Percentiles rank a stretch among this genome's conserved stretches.
phyloP scores from a whole-genome alignment of 2,329 filamentous ascomycete species.

The Calonectria pseudoturangicola region DNA sequence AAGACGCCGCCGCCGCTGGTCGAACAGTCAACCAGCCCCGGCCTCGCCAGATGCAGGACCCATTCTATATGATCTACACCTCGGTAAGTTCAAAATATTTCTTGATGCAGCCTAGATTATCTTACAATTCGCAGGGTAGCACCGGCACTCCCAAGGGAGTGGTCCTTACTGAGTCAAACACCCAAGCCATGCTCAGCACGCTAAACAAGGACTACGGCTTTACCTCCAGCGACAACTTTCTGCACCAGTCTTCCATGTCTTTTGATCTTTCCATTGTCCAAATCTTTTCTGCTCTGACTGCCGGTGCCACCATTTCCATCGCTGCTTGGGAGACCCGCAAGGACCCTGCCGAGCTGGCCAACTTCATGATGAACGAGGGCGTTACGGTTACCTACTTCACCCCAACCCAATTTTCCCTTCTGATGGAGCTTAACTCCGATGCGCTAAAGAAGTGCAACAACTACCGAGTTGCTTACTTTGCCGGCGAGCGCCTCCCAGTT shows the following conservation, averaged over 20 bases:
- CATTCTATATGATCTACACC: conserved; percentile 54
- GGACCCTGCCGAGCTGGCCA: conserved; percentile 50
- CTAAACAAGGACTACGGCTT: conserved; percentile 50
- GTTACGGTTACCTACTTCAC: conserved; percentile 51
- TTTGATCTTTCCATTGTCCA: conserved; percentile 53
- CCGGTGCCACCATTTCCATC: conserved; percentile 49
- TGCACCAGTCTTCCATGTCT: conserved; percentile 51
- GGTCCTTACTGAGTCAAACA: conserved; percentile 51
- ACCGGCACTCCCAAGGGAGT: conserved; percentile 54
- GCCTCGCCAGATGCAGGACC: conserved; percentile 44
- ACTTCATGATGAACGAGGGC: conserved; percentile 48
- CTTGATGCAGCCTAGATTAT: not conserved
- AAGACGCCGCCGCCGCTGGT: conserved; percentile 45
- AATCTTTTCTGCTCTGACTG: conserved; percentile 48
- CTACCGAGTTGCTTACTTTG: conserved; percentile 50
- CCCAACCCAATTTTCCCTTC: conserved; percentile 49
- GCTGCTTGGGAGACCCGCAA: conserved; percentile 51
- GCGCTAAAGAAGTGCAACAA: conserved; percentile 46
- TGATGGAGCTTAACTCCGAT: conserved; percentile 50
- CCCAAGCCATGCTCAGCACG: conserved; percentile 52
- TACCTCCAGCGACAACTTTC: conserved; percentile 45
- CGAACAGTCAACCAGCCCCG: conserved; percentile 37
- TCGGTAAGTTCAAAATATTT: conserved; percentile 42
- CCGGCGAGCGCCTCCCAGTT: conserved; percentile 50
- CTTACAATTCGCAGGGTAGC: conserved; percentile 48